Conservation (phyloP, 1,139 yeast species). For the Wickerhamiella infanticola region DNA sequence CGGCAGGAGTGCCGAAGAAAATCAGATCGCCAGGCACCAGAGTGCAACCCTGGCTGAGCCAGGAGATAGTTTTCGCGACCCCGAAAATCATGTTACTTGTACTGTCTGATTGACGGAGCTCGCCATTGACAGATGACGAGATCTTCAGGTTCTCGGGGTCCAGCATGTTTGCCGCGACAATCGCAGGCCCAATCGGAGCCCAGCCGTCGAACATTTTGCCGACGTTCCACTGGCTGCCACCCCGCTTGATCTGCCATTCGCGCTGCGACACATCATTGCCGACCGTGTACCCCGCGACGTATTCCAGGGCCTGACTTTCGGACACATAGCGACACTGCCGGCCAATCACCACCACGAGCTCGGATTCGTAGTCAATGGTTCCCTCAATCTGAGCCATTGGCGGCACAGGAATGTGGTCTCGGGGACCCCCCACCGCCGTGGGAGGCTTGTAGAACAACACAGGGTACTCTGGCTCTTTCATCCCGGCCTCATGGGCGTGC, state of each 20-base stretch:
- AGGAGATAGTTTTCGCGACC: constrained; percentile 32
- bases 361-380: constrained; percentile 39
- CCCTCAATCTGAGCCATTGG: constrained; percentile 28
- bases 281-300: constrained; percentile 36
- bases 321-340: constrained; percentile 31
- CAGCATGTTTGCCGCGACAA: constrained; percentile 25
- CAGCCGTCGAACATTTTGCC: constrained; percentile 42
- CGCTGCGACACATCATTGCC: constrained; percentile 44
- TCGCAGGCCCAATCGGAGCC: constrained; percentile 40
- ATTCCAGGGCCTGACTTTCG: constrained; percentile 30
- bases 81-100: constrained; percentile 37
- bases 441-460: constrained; percentile 35
- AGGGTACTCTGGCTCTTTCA: constrained; percentile 30
- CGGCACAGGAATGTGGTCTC: constrained; percentile 30
- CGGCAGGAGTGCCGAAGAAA: constrained; percentile 40
- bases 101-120: constrained; percentile 30
- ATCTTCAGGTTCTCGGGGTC: constrained; percentile 26
- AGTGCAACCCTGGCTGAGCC: constrained; percentile 37
- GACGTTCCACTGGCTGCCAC: constrained; percentile 37
- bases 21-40: constrained; percentile 35
- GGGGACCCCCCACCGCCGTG: constrained; percentile 29
- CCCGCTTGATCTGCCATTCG: constrained; percentile 33
- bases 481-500: constrained; percentile 16
- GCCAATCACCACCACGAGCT: constrained; percentile 40
- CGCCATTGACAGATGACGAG: constrained; percentile 30